Percentiles rank a stretch among this genome's conserved stretches.
Evolutionary conservation across 768 basidiomycete species (phyloP).

Genomic region (Boletus coccyginus): DNA sequence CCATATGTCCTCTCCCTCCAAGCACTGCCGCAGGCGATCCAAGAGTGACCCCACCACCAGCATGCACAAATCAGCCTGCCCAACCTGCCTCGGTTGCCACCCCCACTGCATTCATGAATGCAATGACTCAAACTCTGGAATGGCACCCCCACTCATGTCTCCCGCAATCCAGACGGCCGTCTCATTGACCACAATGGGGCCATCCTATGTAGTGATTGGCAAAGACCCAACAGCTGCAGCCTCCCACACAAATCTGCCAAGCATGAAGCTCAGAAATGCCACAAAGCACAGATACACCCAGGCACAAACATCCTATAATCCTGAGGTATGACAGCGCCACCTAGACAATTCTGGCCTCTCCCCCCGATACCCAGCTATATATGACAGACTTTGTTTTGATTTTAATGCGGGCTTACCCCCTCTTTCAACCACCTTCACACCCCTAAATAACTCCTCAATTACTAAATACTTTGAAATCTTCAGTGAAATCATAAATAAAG

Average conservation of each 20-base stretch:
- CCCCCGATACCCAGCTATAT: no score
- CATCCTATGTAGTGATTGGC: not conserved
- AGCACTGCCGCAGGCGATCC: not conserved
- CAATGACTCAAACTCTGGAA: not conserved
- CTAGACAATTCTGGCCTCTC: no score
- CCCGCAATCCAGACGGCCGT: not conserved
- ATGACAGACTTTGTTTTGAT: no score
- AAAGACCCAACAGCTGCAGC: not conserved
- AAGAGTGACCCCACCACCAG: not conserved
- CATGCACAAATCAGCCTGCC: not conserved
- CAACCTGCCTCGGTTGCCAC: not conserved
- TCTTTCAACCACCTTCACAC: no score
- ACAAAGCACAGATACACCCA: not conserved
- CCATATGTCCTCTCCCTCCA: not conserved
- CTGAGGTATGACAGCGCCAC: no score
- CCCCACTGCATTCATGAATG: not conserved
- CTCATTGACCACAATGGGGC: not conserved
- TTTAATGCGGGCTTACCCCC: no score
- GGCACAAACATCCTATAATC: not conserved
- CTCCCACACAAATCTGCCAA: not conserved
- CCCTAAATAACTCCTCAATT: no score
- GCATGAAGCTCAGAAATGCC: not conserved
- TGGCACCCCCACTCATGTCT: not conserved
- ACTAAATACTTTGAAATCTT: no score
- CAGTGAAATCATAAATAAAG: no score